Evolutionary conservation across 2,329 filamentous ascomycete species (phyloP), one percentile per base, ranked within the genome.

Genomic region (Aspergillus brasiliensis): DNA sequence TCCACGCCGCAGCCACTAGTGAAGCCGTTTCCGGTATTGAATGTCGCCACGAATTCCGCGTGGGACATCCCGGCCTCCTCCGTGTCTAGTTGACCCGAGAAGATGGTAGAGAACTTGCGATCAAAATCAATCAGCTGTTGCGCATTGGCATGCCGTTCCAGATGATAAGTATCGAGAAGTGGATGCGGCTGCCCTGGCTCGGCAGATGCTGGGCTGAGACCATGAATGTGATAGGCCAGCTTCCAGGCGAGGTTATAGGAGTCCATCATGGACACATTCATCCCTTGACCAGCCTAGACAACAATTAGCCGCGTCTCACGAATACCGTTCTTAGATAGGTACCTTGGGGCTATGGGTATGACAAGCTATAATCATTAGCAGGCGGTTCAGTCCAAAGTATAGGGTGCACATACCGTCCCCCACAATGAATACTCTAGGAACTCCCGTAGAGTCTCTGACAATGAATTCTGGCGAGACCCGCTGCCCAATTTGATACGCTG

Each of bases 261-360:
- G 61, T 78, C 89, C 51, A 90, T 80, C 76, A 91, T 91, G 5
- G 88, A 88, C 0, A 89, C 89, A 71, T 91, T 91, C 89, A 91
- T 92, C 23, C 89, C 88, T 73, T 91, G 89, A 1, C 89, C 89
- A 28, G 89, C 89, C 79, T 78, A 34, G 19, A 27, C 46, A 10
- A 23, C 37, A 8, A n/a, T 57, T 67, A 21, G 67, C 59, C 25
- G 60, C 42, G 69, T 28, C 40, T 11, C 15, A 27, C 10, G n/a
- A 10, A 31, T 6, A 49, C n/a, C n/a, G 7, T 15, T 31, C 25
- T 11, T 19, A 10, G 3, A 10, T 27, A 19, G 19, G 19, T 65
- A 74, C 73, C 67, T 91, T 91, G 47, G 89, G 89, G 64, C 88
- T 90, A 68, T 91, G 89, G 0, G 89, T 91, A 73, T 92, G 90